Conservation (phyloP, 768 basidiomycete species). For the Suillus variegatus region DNA sequence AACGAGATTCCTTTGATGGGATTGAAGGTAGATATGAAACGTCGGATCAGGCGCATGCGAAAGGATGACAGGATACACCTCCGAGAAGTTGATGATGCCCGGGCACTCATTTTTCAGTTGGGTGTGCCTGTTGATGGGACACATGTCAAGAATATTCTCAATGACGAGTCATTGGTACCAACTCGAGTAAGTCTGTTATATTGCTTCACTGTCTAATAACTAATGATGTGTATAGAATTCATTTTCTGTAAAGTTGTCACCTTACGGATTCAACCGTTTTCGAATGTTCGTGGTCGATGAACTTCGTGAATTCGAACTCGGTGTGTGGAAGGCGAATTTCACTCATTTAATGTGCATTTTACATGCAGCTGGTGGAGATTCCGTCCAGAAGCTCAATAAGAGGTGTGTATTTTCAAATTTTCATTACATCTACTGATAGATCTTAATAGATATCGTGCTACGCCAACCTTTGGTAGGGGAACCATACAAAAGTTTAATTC, state of each 20-base stretch:
- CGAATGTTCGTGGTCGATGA: slow-evolving; percentile 33
- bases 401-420: background rate
- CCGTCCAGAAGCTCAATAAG: background rate
- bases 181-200: background rate
- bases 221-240: background rate
- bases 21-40: no score
- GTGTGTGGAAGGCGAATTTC: slow-evolving; percentile 33
- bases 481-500: background rate
- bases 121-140: no score
- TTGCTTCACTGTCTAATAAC: background rate
- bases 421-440: background rate
- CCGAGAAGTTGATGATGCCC: background rate
- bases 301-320: slow-evolving; percentile 40
- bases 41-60: no score
- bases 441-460: background rate
- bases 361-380: background rate
- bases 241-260: background rate
- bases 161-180: background rate
- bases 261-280: slow-evolving; percentile 26
- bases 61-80: background rate
- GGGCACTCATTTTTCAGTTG: no score
- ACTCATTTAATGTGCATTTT: slow-evolving; percentile 15
- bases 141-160: no score
- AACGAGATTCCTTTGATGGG: no score
- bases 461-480: background rate